Conservation (phyloP, 192 early-diverging fungal species). For the Phycomyces nitens region DNA sequence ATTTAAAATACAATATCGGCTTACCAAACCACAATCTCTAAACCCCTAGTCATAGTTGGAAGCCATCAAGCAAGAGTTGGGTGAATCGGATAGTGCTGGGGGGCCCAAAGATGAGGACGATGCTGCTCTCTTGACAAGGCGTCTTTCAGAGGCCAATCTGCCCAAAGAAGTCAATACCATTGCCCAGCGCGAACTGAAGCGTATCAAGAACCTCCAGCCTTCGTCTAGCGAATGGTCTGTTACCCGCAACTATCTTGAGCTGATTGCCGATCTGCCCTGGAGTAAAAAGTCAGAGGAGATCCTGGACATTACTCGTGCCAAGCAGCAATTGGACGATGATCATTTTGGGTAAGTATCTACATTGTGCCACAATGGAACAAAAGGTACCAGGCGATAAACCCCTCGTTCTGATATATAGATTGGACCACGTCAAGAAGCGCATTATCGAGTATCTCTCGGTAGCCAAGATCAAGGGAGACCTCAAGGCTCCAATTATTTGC, state of each 20-base stretch:
- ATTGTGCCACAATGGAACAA: not conserved
- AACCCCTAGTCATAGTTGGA: constrained; percentile 46
- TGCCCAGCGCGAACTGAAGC: constrained; percentile 61
- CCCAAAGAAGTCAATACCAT: constrained; percentile 58
- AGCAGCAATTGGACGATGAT: constrained; percentile 70
- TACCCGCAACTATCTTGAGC: constrained; percentile 74
- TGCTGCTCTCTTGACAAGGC: constrained; percentile 51
- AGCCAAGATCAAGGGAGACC: constrained; percentile 65
- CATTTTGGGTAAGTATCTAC: constrained; percentile 58
- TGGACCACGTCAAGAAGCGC: constrained; percentile 76
- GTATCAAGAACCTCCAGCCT: constrained; percentile 67
- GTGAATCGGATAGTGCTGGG: constrained; percentile 50
- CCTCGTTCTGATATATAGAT: constrained; percentile 8
- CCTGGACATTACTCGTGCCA: constrained; percentile 64
- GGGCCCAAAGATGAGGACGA: constrained; percentile 50
- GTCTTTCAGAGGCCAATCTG: constrained; percentile 55
- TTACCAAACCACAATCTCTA: too few relatives aligned
- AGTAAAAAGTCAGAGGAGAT: constrained; percentile 51
- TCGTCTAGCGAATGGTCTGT: constrained; percentile 76
- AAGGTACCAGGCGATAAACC: not conserved
- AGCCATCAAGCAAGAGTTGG: constrained; percentile 78
- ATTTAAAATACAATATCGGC: not conserved
- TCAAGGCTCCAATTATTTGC: constrained; percentile 78
- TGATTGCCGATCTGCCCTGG: constrained; percentile 78
- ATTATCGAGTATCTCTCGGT: constrained; percentile 84